Evolutionary conservation across 768 basidiomycete species (phyloP), one percentile per base, ranked within the genome.

Genomic region (Coprinopsis strossmayeri): DNA sequence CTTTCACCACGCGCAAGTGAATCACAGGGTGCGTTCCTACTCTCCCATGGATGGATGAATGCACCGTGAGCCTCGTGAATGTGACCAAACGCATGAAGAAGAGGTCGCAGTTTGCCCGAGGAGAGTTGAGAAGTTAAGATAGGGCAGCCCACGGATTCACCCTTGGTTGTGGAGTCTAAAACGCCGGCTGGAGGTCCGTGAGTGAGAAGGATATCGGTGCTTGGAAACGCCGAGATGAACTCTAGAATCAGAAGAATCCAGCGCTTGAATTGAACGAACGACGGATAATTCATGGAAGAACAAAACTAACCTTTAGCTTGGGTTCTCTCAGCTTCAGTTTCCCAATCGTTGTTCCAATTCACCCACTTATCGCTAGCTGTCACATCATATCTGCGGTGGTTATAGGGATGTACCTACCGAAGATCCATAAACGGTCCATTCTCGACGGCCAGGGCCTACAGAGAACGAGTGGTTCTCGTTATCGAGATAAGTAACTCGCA

Each of bases 371-470:
- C n/a, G n/a, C n/a, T n/a, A n/a, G n/a, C n/a, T n/a, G n/a, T n/a
- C n/a, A n/a, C n/a, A n/a, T n/a, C n/a, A n/a, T n/a, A n/a, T n/a
- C n/a, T n/a, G n/a, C n/a, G n/a, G n/a, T n/a, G n/a, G n/a, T n/a
- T n/a, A n/a, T n/a, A n/a, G n/a, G n/a, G n/a, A n/a, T n/a, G n/a
- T n/a, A 59, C 77, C 25, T 48, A 82, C 84, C 9, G 84, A 84
- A 17, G 82, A 83, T 0, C 84, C 84, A 61, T 82, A 82, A 9
- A 84, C 71, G 37, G 70, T 73, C 84, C 84, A 86, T 1, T 54
- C 61, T 35, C 66, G 70, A 2, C 81, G 69, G 5, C 56, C 58
- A 23, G 69, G 64, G 26, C 60, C 62, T 0, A 61, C 48, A 40
- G 64, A 53, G 58, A 82, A 69, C 18, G 61, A 61, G 42, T 74